phyloP scores from a whole-genome alignment of 2,329 filamentous ascomycete genomes.

The Fusarium sp. region DNA sequence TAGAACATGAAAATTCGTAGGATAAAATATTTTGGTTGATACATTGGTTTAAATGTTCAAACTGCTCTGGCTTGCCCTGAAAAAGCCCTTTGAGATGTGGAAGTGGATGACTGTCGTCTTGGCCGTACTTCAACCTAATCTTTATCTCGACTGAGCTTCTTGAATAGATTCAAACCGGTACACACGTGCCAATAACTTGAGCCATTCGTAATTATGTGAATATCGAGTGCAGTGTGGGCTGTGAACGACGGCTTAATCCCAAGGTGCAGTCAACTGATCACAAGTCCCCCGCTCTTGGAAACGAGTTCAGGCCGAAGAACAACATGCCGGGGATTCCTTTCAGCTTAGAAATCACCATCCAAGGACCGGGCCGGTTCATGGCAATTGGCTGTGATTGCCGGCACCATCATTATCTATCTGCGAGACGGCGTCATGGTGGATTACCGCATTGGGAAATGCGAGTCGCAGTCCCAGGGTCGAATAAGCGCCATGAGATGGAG shows the following conservation, averaged over 20 bases:
- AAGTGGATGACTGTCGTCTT: background rate
- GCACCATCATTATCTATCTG: background rate
- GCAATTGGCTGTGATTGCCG: background rate
- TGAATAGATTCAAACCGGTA: background rate
- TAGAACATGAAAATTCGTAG: background rate
- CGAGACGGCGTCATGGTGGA: background rate
- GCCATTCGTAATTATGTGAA: background rate
- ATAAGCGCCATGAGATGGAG: background rate
- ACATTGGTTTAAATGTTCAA: background rate
- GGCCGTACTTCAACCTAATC: background rate
- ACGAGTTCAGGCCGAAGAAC: background rate
- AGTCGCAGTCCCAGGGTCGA: conserved; percentile 2
- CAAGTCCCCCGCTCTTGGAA: background rate
- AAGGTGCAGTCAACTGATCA: background rate
- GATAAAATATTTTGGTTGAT: background rate
- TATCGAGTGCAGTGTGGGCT: background rate
- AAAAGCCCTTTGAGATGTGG: background rate
- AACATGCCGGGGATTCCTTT: background rate
- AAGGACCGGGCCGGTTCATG: background rate
- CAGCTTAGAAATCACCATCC: background rate
- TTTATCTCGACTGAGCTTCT: background rate
- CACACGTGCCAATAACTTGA: background rate
- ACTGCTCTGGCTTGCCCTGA: background rate
- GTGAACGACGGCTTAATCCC: background rate
- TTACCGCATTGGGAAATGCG: conserved; percentile 14